A percentile compares a stretch with the other conserved stretches of the same genome.
These are phyloP conservation scores for Bothriochloa decipiens DNA, from an alignment of 176 grass and related monocot species.

Conservation along the genomic window DNA sequence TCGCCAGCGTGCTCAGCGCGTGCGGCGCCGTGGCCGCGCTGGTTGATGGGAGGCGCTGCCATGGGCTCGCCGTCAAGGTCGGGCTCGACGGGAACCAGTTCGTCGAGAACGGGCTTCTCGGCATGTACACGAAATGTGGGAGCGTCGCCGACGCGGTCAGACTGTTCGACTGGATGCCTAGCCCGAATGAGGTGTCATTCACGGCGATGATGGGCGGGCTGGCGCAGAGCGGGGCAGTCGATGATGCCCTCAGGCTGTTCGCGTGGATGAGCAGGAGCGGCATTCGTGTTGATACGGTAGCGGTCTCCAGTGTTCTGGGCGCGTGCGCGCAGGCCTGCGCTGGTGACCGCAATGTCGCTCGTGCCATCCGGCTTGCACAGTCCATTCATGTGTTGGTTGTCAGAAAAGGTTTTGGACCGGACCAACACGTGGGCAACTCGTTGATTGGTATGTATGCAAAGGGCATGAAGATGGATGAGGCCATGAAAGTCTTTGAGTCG, in stretches of 20 bases:
- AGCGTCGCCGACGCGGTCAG: conserved; percentile 43
- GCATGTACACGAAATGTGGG: conserved; percentile 75
- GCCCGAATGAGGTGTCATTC: conserved; percentile 81
- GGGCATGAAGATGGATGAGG: conserved; percentile 56
- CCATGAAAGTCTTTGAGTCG: conserved; percentile 58
- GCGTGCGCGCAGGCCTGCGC: conserved; percentile 57
- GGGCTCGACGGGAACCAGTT: conserved; percentile 66
- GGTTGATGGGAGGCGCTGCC: conserved; percentile 63
- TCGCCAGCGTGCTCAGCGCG: conserved; percentile 79
- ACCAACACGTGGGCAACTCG: conserved; percentile 72
- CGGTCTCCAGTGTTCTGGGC: conserved; percentile 72
- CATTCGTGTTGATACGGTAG: conserved; percentile 63
- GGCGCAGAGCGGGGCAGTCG: conserved; percentile 50
- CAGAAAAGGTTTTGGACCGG: conserved; percentile 67
- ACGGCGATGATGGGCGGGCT: conserved; percentile 86
- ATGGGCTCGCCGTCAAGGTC: conserved; percentile 62
- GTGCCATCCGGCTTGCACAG: conserved; percentile 45
- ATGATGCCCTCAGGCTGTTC: conserved; percentile 71
- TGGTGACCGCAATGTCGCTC: conserved; percentile 16
- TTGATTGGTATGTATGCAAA: conserved; percentile 82
- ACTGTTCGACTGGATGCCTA: conserved; percentile 63
- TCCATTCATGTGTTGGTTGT: conserved; percentile 60
- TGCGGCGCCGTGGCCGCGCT: conserved; percentile 56
- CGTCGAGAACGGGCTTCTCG: conserved; percentile 74
- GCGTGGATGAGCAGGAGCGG: conserved; percentile 63